Percentiles rank a stretch among this genome's conserved stretches.
Evolutionary conservation across 1,284 basidiomycete species (phyloP).

Genomic region (Trichosporon sp.): DNA sequence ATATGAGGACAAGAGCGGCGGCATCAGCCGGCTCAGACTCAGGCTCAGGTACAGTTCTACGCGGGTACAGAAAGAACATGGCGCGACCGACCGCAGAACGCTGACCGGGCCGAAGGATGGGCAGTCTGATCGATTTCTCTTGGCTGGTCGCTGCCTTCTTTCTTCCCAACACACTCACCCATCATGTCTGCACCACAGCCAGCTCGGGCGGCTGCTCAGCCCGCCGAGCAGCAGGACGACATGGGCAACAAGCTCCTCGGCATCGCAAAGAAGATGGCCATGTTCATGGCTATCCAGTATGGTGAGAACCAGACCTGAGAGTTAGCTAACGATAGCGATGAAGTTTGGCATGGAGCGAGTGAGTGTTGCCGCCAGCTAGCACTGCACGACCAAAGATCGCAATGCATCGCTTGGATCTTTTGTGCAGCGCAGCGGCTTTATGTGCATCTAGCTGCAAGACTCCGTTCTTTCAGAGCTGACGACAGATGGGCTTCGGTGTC

Average conservation of each 20-base stretch:
- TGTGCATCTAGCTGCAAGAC: too few species aligned
- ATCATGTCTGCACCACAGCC: slow-evolving; percentile 8
- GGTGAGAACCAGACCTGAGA: slow-evolving; percentile 22
- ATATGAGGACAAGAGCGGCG: slow-evolving; percentile 2
- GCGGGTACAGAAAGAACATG: too few species aligned
- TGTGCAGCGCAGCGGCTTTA: too few species aligned
- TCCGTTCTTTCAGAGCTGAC: too few species aligned
- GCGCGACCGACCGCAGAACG: not conserved
- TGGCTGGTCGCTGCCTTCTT: not conserved
- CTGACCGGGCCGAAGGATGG: not conserved
- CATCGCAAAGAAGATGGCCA: slow-evolving; percentile 25
- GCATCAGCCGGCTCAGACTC: slow-evolving; percentile 1
- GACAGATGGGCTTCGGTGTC: not conserved
- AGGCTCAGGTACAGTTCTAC: too few species aligned
- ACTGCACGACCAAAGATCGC: too few species aligned
- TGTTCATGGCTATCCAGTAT: slow-evolving; percentile 34
- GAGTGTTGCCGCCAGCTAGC: slow-evolving; percentile 4
- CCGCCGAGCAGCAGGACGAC: slow-evolving; percentile 12
- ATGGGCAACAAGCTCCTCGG: slow-evolving; percentile 16
- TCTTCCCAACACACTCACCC: not conserved
- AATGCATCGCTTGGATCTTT: too few species aligned
- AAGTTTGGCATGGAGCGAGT: slow-evolving; percentile 42
- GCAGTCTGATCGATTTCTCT: not conserved
- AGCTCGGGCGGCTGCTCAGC: slow-evolving; percentile 14
- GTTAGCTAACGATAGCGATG: slow-evolving; percentile 25